Evolutionary conservation across 2,329 filamentous ascomycete species (phyloP).

Genomic region (Mycocentrospora acerina): DNA sequence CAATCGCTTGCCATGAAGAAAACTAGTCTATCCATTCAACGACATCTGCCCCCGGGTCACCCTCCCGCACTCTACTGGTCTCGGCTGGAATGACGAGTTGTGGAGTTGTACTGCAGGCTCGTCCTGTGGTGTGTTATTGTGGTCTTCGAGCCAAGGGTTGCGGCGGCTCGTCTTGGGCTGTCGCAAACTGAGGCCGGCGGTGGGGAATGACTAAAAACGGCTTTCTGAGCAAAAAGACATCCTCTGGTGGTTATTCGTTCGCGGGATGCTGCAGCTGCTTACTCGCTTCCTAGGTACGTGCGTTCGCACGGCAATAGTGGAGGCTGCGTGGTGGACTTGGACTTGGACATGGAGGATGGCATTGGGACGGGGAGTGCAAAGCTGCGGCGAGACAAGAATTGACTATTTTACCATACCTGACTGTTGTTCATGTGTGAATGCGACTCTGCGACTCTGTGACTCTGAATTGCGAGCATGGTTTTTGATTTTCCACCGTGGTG

Average conservation of each 20-base stretch:
- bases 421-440: too few relatives aligned
- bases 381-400: too few relatives aligned
- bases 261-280: conserved; percentile 10
- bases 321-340: too few relatives aligned
- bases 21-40: conserved; percentile 66
- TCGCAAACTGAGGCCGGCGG: conserved; percentile 56
- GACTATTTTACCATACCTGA: too few relatives aligned
- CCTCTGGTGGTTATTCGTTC: conserved; percentile 5
- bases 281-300: conserved; percentile 9
- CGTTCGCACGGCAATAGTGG: too few relatives aligned
- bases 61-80: conserved; percentile 68
- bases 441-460: too few relatives aligned
- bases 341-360: too few relatives aligned
- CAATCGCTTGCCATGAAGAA: conserved; percentile 53
- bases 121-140: conserved; percentile 50
- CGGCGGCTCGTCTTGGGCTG: conserved; percentile 46
- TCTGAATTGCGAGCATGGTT: too few relatives aligned
- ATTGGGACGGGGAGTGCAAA: too few relatives aligned
- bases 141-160: conserved; percentile 56
- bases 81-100: conserved; percentile 67
- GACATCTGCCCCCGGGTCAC: conserved; percentile 67
- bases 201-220: conserved; percentile 69
- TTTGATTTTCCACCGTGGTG: too few relatives aligned
- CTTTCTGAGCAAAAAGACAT: conserved; percentile 57
- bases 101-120: conserved; percentile 62